Evolutionary conservation across 2,329 filamentous ascomycete genomes (phyloP), one percentile per base, ranked within the genome.

Genomic region (Calonectria henricotiae): DNA sequence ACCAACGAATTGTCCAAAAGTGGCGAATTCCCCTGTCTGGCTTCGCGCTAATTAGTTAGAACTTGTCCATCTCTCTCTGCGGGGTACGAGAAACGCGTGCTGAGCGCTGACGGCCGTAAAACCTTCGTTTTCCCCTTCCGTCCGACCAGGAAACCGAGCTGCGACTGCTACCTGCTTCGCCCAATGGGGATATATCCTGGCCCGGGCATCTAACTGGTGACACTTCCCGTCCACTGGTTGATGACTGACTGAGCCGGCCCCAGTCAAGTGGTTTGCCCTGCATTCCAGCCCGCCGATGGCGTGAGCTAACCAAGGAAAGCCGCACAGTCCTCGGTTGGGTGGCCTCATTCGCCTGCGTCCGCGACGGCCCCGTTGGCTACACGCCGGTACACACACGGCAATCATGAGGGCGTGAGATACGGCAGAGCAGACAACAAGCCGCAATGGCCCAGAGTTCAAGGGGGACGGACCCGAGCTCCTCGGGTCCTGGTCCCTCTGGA

Each of bases 81-180:
- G 51, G 51, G 51, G 51, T 39, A 39, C 32, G 51, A 58, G 32
- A 58, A 37, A 41, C 51, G 32, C 51, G 51, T 39, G 51, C 27
- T 55, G 51, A 17, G 51, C 25, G 51, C 27, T 55, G 51, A 17
- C 51, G 4, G 51, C 20, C 32, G n/a, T 30, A 9, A 55, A 55
- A 39, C 32, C 32, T 55, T 55, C 51, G 51, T 55, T 55, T 55
- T 55, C 51, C 51, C 32, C n/a, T 55, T 37, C 32, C 39, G 51
- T 35, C 35, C n/a, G 51, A 37, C 17, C 32, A 55, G 32, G 32
- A 54, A 55, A 55, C 32, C 30, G 49, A 39, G 51, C 51, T 39
- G 35, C 32, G 20, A 55, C 37, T 20, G 30, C 9, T 11, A 11
- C 51, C 51, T 39, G n/a, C 30, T 7, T 55, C n/a, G 51, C 51